Percentiles rank a stretch among this genome's conserved stretches.
phyloP scores from a whole-genome alignment of 2,329 filamentous ascomycete species.

The Fusarium papillatum region DNA sequence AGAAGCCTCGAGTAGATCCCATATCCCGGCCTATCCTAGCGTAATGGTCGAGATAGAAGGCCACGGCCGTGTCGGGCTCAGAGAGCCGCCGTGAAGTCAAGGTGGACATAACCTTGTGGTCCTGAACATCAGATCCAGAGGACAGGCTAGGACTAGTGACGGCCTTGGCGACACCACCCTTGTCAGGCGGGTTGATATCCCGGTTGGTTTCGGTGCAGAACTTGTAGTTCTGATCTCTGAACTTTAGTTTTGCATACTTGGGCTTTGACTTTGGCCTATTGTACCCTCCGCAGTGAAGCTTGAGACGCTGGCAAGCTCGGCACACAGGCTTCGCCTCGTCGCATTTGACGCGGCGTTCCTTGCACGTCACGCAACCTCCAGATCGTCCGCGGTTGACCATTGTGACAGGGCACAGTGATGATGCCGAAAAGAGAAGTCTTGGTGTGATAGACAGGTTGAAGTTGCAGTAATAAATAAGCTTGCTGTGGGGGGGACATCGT shows the following conservation, averaged over 20 bases:
- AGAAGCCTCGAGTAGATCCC: neutral
- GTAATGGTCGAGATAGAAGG: neutral
- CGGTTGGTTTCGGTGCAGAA: neutral
- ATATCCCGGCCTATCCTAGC: neutral
- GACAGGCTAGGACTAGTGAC: neutral
- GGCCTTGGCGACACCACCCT: neutral
- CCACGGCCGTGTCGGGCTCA: neutral
- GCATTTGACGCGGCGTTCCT: neutral
- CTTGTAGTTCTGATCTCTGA: neutral
- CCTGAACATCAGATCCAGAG: neutral
- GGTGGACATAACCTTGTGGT: neutral
- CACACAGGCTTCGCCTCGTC: constrained; percentile 1
- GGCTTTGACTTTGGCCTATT: neutral
- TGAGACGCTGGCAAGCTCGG: neutral
- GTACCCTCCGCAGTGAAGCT: neutral
- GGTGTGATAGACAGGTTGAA: neutral
- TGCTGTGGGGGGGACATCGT: neutral
- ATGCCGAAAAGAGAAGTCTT: neutral
- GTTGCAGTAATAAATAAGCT: neutral
- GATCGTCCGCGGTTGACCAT: neutral
- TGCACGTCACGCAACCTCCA: neutral
- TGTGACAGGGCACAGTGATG: neutral
- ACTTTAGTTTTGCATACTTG: neutral
- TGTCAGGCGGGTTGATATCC: neutral
- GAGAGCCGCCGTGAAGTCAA: neutral